Conservation (phyloP, 2,329 filamentous ascomycete species). For the Calonectria pseudoreteaudii region DNA sequence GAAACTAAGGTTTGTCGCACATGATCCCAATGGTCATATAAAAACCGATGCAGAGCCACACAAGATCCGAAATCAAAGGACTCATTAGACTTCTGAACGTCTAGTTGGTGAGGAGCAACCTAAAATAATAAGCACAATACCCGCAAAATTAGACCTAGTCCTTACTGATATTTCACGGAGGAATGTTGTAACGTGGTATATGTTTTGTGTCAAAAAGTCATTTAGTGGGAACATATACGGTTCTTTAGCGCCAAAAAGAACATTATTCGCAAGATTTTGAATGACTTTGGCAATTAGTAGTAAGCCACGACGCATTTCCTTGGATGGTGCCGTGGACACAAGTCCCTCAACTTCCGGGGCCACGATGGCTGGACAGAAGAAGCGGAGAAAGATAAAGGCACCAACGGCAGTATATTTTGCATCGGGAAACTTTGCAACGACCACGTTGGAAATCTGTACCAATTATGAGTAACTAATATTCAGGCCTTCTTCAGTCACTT, state of each 20-base stretch:
- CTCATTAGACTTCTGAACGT: constrained; percentile 56
- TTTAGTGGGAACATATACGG: constrained; percentile 80
- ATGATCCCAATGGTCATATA: constrained; percentile 80
- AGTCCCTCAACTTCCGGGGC: constrained; percentile 76
- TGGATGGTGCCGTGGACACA: constrained; percentile 70
- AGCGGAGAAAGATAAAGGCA: constrained; percentile 77
- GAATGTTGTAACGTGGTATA: constrained; percentile 75
- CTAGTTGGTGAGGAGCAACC: constrained; percentile 62
- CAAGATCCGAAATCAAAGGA: constrained; percentile 79
- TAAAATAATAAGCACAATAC: constrained; percentile 28
- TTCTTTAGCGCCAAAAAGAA: constrained; percentile 78
- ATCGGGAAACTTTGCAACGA: constrained; percentile 73
- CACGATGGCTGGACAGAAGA: constrained; percentile 80
- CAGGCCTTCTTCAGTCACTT: constrained; percentile 43
- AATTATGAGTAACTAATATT: background rate
- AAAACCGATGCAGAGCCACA: constrained; percentile 74
- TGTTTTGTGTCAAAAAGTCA: constrained; percentile 75
- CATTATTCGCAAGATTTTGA: constrained; percentile 79
- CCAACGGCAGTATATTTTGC: constrained; percentile 80
- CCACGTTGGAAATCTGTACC: constrained; percentile 69
- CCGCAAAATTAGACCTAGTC: background rate
- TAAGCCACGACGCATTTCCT: constrained; percentile 76
- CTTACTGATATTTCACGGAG: constrained; percentile 75
- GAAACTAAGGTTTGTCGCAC: constrained; percentile 73
- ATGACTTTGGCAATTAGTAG: constrained; percentile 78